Base-by-base conservation (phyloP, 768 basidiomycete genomes). In the Leccinum ochraceum region DNA sequence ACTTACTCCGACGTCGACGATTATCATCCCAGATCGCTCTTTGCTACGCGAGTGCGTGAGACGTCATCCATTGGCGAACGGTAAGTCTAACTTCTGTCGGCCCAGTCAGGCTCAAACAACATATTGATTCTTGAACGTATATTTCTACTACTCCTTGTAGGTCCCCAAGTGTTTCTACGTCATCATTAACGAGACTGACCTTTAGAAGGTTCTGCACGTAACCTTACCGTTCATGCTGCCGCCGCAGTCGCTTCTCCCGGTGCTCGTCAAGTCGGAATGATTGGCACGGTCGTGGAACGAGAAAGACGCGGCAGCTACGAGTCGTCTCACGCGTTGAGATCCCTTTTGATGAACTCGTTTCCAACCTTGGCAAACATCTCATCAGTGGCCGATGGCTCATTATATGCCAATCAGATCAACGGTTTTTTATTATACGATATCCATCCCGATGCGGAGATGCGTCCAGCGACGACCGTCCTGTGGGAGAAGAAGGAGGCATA, bases 311-410 rank as follows among this genome's bases (percentile, higher is more conserved):
- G 8, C 6, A 7, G 14, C n/a, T 57, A 14, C 30, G 4, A 22
- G 5, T 22, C 6, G 4, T 20, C 22, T 51, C 56, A 2, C 46
- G 22, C 16, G 20, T 37, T 7, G 10, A 36, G 8, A 24, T 53
- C 22, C 22, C 37, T 14, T 44, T 55, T 6, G 6, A 62, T 10
- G 32, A 32, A 16, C 0, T 2, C 1, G 2, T 48, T 44, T n/a
- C 42, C 10, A n/a, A 42, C 17, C 8, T 17, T 42, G 9, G 3
- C 22, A 20, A 24, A 3, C 13, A 37, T 6, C 24, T 61, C 3
- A 16, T 61, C 2, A 53, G 37, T 42, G 61, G 54, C 5, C 42
- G 55, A 22, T 63, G 62, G 56, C 24, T 63, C 14, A 6, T 55
- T 3, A 20, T 54, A 14, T 54, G 56, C 9, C 56, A 62, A 46